phyloP scores from a whole-genome alignment of 768 basidiomycete species.

The Kwoniella dendrophila region DNA sequence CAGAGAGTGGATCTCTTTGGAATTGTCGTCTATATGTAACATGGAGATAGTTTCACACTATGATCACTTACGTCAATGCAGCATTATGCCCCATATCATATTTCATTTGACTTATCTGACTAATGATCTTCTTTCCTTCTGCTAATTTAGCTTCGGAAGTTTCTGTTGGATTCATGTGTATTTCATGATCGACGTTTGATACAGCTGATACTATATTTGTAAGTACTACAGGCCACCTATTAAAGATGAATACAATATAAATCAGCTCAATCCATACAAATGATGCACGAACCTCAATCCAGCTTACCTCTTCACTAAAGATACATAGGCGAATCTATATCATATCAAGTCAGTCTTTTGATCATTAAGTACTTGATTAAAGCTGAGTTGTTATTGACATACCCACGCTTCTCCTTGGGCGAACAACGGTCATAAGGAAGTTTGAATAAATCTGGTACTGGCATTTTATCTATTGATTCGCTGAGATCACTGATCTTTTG shows the following conservation, averaged over 20 bases:
- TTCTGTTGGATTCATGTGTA: slow-evolving; percentile 19
- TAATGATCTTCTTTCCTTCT: slow-evolving; percentile 81
- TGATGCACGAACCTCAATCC: neutral
- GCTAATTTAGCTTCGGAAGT: slow-evolving; percentile 58
- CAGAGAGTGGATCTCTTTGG: too few species aligned
- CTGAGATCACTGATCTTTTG: too few species aligned
- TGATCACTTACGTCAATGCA: slow-evolving; percentile 66
- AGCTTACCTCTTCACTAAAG: slow-evolving; percentile 43
- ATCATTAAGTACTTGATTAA: neutral
- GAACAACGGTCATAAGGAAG: slow-evolving; percentile 48
- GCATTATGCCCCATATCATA: slow-evolving; percentile 84
- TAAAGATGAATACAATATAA: neutral
- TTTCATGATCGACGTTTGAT: slow-evolving; percentile 65
- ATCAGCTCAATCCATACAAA: neutral
- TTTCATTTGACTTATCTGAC: slow-evolving; percentile 73
- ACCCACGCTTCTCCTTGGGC: slow-evolving; percentile 54
- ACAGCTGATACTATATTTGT: slow-evolving; percentile 77
- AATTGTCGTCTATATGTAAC: too few species aligned
- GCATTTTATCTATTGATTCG: neutral
- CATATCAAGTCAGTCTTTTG: slow-evolving; percentile 1
- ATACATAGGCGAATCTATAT: slow-evolving; percentile 36
- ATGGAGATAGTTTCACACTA: neutral
- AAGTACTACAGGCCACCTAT: slow-evolving; percentile 74
- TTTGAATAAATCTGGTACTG: slow-evolving; percentile 26
- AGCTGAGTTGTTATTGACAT: slow-evolving; percentile 1